These are phyloP conservation scores for Begonia loranthoides DNA, from an alignment of 306 rosid genomes.

Conservation along the genomic window DNA sequence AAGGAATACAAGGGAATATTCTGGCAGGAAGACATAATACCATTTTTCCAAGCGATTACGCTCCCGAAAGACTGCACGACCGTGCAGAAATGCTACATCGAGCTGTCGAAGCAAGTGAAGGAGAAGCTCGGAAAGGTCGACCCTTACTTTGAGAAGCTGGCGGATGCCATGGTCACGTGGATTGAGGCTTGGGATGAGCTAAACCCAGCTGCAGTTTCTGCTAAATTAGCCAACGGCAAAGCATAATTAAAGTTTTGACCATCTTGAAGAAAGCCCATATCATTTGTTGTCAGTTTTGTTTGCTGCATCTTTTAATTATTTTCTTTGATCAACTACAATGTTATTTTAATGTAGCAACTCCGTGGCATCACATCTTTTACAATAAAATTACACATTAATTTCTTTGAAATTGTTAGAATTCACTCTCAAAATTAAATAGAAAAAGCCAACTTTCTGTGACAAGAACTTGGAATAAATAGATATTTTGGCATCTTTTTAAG, in stretches of 20 bases:
- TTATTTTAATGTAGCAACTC: too few relatives aligned
- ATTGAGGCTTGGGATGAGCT: slow-evolving; percentile 59
- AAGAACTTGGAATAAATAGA: too few relatives aligned
- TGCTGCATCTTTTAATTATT: background rate
- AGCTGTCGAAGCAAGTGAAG: slow-evolving; percentile 74
- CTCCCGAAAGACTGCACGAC: slow-evolving; percentile 69
- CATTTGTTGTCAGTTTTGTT: background rate
- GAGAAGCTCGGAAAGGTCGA: slow-evolving; percentile 67
- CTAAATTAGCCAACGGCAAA: slow-evolving; percentile 23
- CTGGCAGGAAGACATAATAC: slow-evolving; percentile 72
- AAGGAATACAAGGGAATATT: slow-evolving; percentile 62
- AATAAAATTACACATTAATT: too few relatives aligned
- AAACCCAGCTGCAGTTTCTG: slow-evolving; percentile 19
- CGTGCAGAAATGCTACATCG: slow-evolving; percentile 83
- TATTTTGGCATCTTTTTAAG: too few relatives aligned
- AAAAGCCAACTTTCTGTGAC: too few relatives aligned
- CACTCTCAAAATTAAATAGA: too few relatives aligned
- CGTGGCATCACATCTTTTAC: too few relatives aligned
- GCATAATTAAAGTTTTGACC: slow-evolving; percentile 9
- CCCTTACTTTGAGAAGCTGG: slow-evolving; percentile 62
- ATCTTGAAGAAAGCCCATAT: background rate
- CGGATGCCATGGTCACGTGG: slow-evolving; percentile 59
- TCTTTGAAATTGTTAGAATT: too few relatives aligned
- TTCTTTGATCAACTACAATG: too few relatives aligned
- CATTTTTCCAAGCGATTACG: slow-evolving; percentile 39